Evolutionary conservation across 306 rosid genomes (phyloP), one percentile per base, ranked within the genome.

Genomic region (Cucurbita maxima): DNA sequence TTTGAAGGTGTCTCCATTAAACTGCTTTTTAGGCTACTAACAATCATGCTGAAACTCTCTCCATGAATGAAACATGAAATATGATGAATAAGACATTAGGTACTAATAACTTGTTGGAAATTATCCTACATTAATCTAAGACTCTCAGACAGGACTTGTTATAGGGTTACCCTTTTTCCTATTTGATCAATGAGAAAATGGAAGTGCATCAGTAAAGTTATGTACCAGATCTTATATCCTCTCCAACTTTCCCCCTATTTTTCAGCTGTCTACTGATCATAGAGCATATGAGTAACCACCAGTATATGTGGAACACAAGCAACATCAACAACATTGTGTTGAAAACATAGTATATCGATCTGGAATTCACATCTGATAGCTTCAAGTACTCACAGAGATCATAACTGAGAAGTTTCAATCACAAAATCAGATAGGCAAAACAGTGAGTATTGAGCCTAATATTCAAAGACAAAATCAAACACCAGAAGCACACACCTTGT

Each of bases 171-270:
- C 19, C 36, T 10, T n/a, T n/a, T 34, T 72, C 18, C n/a, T 72
- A 34, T 36, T 51, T 16, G 47, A 72, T 51, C 36, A 72, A 51
- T n/a, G 37, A 37, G 4, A 37, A 53, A 19, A 10, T 48, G 13
- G 34, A 45, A 47, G 74, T 13, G 22, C 25, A 15, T 48, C 5
- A 8, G 37, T 52, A 54, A n/a, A 53, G 50, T 59, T 50, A 78
- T 77, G 69, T 83, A 94, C 99, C 99, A 71, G 96, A 91, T 94
- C 99, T 94, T 79, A 94, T 94, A 84, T 91, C 97, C 77, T 94
- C 99, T 70, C 99, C 99, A 77, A 94, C 99, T 83, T 84, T 76
- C 57, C 99, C 99, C 41, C 97, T 86, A 75, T 94, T 94, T 76
- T 85, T 82, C 86, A 94, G 86, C 79, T 86, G 99, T 78, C 88